phyloP scores from a whole-genome alignment of 169 alveolate genomes.

The Toxoplasma gondii region DNA sequence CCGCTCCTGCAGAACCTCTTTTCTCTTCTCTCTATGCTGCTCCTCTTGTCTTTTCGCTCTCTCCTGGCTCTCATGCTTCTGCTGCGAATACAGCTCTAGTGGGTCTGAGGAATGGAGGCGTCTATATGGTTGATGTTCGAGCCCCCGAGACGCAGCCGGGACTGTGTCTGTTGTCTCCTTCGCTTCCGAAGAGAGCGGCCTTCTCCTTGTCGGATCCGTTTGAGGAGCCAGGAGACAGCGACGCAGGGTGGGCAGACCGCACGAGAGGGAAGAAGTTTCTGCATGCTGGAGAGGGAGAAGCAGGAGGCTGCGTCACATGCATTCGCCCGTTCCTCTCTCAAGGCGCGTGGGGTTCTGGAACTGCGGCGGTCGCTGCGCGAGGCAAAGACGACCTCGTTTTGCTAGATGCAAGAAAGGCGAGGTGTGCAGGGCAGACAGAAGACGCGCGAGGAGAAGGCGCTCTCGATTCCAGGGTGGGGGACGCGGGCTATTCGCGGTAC shows the following conservation, averaged over 20 bases:
- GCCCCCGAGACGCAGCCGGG: neutral
- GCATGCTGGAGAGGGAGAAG: neutral
- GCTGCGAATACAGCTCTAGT: neutral
- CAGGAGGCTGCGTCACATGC: constrained; percentile 1
- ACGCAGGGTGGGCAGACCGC: neutral
- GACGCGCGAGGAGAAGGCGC: too few species aligned
- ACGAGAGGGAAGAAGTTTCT: neutral
- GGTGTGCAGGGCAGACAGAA: neutral
- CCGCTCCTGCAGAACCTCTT: neutral
- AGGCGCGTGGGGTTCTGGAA: neutral
- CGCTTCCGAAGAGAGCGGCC: neutral
- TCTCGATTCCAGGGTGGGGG: too few species aligned
- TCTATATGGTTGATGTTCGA: neutral
- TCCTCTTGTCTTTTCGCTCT: neutral
- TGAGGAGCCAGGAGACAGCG: neutral
- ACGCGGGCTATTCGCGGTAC: neutral
- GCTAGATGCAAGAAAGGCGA: neutral
- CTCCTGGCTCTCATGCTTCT: neutral
- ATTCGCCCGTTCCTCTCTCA: neutral
- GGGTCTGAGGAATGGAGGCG: constrained; percentile 16
- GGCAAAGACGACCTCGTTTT: neutral
- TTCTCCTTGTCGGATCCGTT: neutral
- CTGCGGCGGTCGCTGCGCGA: neutral
- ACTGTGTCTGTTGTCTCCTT: neutral
- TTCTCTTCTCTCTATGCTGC: neutral